Base-by-base conservation (phyloP, 106 monocot species). In the Amphibolis antarctica region DNA sequence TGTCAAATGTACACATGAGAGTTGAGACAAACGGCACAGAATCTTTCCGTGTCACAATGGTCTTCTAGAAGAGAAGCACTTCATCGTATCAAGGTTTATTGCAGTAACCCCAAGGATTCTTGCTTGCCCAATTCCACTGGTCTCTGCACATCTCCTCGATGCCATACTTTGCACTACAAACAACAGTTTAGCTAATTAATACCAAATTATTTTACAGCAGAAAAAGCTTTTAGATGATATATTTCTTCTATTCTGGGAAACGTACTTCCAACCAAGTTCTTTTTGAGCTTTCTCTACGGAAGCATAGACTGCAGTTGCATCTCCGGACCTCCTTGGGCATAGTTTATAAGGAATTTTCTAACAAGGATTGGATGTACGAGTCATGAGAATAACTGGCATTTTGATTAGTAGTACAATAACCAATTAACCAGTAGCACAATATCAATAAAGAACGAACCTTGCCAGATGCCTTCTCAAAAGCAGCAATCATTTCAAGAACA, bases 251-350 rank as follows among this genome's bases (percentile, higher is more conserved):
- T n/a, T n/a, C 2, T 36, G 2, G 7, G 30, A 28, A 12, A 28
- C 9, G 50, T 90, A 92, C 92, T 74, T 84, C 92, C 92, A 92
- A 10, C 81, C 86, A 30, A 92, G 83, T 63, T 92, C 83, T 30
- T 81, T 84, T 23, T 71, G 42, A 42, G 86, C 92, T 69, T 81
- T 84, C 54, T 84, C 83, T 19, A 83, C 79, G 17, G 92, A 92
- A 21, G 92, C 81, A 69, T 81, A 86, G 60, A 92, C 83, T 42
- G 53, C 79, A 7, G 86, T 92, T 50, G 86, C 83, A 75, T 92
- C 92, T 44, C 92, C 92, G 1, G 83, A 77, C 45, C 86, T 83
- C 27, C 80, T 76, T 11, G 83, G 80, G 56, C 83, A 91, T 31
- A 91, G 46, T 56, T 86, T 86, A 59, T 81, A 66, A 1, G 86